Evolutionary conservation across 108 stramenopile species (phyloP).

Genomic region (Stephanodiscus triporus): DNA sequence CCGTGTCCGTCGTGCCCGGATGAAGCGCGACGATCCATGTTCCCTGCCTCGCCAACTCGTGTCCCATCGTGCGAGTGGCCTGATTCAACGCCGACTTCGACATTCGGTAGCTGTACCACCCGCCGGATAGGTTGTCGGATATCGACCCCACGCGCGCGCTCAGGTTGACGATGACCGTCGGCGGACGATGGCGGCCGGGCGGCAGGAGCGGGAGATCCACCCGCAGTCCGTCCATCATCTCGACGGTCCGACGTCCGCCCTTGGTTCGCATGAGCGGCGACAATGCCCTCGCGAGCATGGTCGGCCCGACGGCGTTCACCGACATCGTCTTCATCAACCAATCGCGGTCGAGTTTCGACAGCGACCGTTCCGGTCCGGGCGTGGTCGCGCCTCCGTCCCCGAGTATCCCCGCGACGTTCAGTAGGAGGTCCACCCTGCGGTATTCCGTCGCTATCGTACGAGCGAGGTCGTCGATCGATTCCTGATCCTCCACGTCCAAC

Average conservation of each 20-base stretch:
- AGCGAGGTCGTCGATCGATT: conserved; percentile 56
- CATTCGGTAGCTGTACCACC: conserved; percentile 93
- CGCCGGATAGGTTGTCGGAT: conserved; percentile 88
- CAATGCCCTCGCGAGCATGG: conserved; percentile 72
- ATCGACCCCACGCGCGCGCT: conserved; percentile 93
- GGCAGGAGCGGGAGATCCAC: conserved; percentile 28
- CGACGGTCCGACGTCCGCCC: conserved; percentile 8
- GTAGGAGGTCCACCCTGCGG: conserved; percentile 67
- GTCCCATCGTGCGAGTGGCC: conserved; percentile 75
- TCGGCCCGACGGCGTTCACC: conserved; percentile 80
- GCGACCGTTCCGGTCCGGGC: conserved; percentile 79
- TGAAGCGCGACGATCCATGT: conserved; percentile 79
- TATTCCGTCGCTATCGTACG: conserved; percentile 44
- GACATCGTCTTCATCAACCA: conserved; percentile 80
- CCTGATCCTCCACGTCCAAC: conserved; percentile 75
- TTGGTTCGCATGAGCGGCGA: conserved; percentile 65
- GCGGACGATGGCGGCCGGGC: conserved; percentile 31
- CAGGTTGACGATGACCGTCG: conserved; percentile 76
- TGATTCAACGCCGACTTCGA: conserved; percentile 92
- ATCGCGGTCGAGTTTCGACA: conserved; percentile 70
- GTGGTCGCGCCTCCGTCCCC: conserved; percentile 66
- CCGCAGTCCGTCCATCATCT: neutral
- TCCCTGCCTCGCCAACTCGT: conserved; percentile 77
- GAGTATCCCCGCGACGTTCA: conserved; percentile 85
- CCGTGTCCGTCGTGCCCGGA: conserved; percentile 94